Base-by-base conservation (phyloP, 2,329 filamentous ascomycete genomes). In the Verticillium alfalfae region DNA sequence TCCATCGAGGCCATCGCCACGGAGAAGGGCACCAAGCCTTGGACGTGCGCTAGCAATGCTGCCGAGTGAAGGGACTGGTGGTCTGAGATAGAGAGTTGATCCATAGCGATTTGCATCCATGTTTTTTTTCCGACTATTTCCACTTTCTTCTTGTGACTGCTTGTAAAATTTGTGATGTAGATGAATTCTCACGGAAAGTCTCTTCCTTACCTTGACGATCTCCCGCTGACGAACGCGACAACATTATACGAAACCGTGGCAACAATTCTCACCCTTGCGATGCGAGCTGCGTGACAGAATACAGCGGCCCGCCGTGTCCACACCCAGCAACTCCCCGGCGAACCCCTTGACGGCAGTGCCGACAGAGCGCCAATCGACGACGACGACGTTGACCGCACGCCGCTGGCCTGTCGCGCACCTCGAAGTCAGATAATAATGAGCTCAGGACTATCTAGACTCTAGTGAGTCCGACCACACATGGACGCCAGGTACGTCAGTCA, bases 1-100 rank as follows among this genome's bases (percentile, higher is more conserved):
- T 75, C 75, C 0, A 71, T 75, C 22, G 75, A 74, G 54, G 71
- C 73, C 0, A 75, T 78, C 9, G 68, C 67, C 0, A 65, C 68
- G 0, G 72, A 72, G 18, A 65, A 68, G 45, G 63, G 63, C 0
- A 71, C 69, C 5, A 67, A 67, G 18, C 75, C 76, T 5, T 78
- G 76, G 76, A 72, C 71, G 1, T 78, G 76, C 58, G 66, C 66
- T 7, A 71, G 70, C 57, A 70, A 71, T 59, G 70, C 67, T 6
- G 64, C 64, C 16, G 56, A 58, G 56, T 58, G 15, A 41, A 34
- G 26, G 10, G 18, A 1, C 12, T 22, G 9, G 9, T 37, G 9
- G 36, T 37, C 4, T 31, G 26, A 4, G 26, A 31, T 5, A 13
- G 36, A 37, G 9, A 37, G 36, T 37, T 37, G 36, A 37, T 10